Base-by-base conservation (phyloP, 805 yeast genomes). In the Candida tibetensis region DNA sequence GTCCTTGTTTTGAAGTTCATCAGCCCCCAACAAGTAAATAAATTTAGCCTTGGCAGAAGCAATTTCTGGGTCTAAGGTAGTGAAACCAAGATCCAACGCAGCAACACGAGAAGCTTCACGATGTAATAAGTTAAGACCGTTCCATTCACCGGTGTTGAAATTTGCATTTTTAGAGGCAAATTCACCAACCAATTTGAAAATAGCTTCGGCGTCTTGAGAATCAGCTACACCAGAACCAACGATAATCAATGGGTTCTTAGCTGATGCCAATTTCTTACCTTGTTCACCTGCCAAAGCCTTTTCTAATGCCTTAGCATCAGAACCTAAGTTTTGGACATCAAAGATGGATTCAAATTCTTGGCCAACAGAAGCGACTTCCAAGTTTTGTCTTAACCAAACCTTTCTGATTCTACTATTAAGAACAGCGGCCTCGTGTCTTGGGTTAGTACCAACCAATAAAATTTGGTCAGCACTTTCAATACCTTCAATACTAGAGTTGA, bases 31-130 rank as follows among this genome's bases (percentile, higher is more conserved):
- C 52, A 86, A 71, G 69, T 84, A 87, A 37, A 86, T 75, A 58
- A 87, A 72, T 68, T 86, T 87, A 41, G 95, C 85, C 51, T 66
- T 64, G 34, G 74, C 64, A 19, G 64, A 45, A 33, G 74, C 64
- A 17, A 70, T 71, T 47, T 71, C 76, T 37, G 66, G 62, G n/a
- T 74, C 60, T 23, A 69, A 57, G 31, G 71, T 68, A 47, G 74
- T 78, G 66, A 86, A 87, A 7, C 95, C 95, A 53, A 87, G 67
- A 60, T 86, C 95, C 52, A 83, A 75, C 9, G 95, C 93, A 45
- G 91, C 95, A 29, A 80, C 84, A 55, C 95, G 78, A n/a, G 91
- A 76, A 28, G 95, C 95, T 54, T 82, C 84, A 57, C 95, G 82
- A 52, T 86, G 95, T 55, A 86, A 72, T 41, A 85, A 66, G 61